Evolutionary conservation across 805 yeast genomes (phyloP), one percentile per base, ranked within the genome.

Genomic region (Starmerella stigmatis): DNA sequence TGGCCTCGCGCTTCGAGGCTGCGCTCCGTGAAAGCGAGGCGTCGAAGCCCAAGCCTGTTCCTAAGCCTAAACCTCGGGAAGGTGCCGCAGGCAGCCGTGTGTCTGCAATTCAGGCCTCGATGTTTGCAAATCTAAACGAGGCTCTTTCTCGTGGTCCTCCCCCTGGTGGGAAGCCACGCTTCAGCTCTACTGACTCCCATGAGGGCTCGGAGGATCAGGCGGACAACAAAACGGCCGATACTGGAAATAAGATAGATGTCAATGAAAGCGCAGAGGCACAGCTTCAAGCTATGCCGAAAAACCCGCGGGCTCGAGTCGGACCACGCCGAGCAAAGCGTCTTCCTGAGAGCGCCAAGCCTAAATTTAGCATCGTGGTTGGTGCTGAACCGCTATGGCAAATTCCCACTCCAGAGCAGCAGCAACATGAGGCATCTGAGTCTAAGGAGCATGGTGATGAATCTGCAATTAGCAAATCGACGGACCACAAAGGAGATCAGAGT

Each of bases 281-380:
- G 34, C 21, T 51, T 5, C 46, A 29, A 15, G 55, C 56, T 1
- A 53, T 42, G 56, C 55, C 53, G 4, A 28, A 51, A 17, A 31
- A 31, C 12, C 47, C 54, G 5, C 47, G 63, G 5, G 59, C 57
- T 5, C 52, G 51, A 19, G 65, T 65, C 5, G 44, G 45, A 11
- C 52, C 65, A 7, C 28, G 43, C 15, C 34, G 53, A 11, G n/a
- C 40, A 7, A 36, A 36, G 22, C 52, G 64, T 9, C 55, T 61
- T 8, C 66, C 66, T 10, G 53, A 57, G 4, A 45, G 43, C 16
- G 64, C 62, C 15, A 56, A 59, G 47, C 47, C 56, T 9, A 44
- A 42, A 16, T 51, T 49, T 45, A 34, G 45, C 3, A 51, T 55
- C 8, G 49, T 48, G 2, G 43, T 46, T 2, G 45, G 47, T 2